Conservation (phyloP, 352 stramenopile species). For the Phytophthora palmivora region DNA sequence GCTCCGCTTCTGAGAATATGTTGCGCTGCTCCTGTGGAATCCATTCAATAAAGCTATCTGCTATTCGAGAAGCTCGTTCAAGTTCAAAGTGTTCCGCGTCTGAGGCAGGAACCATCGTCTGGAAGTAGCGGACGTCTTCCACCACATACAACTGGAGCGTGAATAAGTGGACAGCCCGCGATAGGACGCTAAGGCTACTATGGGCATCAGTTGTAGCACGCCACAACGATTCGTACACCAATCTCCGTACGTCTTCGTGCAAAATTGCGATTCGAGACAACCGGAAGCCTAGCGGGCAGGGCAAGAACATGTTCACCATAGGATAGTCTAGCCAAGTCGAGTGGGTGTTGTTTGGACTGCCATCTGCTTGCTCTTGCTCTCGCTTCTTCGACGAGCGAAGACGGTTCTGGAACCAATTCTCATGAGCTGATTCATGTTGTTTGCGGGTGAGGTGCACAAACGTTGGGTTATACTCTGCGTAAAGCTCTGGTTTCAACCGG, state of each 20-base stretch:
- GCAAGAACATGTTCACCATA: conserved; percentile 83
- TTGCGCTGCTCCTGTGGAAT: conserved; percentile 55
- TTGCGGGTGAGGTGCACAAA: conserved; percentile 90
- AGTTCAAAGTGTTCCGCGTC: conserved; percentile 54
- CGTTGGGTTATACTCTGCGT: conserved; percentile 85
- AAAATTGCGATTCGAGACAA: conserved; percentile 68
- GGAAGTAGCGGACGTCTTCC: conserved; percentile 72
- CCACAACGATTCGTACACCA: conserved; percentile 82
- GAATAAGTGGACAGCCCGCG: conserved; percentile 78
- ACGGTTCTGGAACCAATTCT: conserved; percentile 89
- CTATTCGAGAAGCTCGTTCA: conserved; percentile 49
- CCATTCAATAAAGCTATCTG: conserved; percentile 69
- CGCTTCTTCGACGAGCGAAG: conserved; percentile 70
- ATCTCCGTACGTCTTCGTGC: conserved; percentile 56
- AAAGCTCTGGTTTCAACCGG: conserved; percentile 81
- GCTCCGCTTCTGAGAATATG: conserved; percentile 34
- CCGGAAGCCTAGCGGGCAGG: conserved; percentile 68
- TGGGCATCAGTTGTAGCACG: conserved; percentile 62
- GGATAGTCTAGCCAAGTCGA: conserved; percentile 85
- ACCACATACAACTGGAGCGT: conserved; percentile 87
- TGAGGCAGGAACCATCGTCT: conserved; percentile 51
- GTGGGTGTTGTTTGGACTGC: conserved; percentile 65
- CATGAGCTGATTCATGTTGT: conserved; percentile 87
- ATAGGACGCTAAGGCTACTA: conserved; percentile 71
- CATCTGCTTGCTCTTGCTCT: conserved; percentile 69